Evolutionary conservation across 345 rosid genomes (phyloP).

Genomic region (Psidium guajava): DNA sequence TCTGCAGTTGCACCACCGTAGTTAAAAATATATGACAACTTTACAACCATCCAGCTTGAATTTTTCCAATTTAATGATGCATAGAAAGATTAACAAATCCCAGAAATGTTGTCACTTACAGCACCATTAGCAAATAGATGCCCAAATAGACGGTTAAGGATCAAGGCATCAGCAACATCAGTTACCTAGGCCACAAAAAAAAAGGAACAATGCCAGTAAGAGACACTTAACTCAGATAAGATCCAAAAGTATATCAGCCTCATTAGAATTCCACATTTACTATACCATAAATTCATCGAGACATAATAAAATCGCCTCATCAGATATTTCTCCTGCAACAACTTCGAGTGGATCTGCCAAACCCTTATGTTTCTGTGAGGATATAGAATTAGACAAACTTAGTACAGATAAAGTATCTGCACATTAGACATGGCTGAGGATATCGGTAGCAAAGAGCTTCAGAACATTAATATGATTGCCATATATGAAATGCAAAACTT

Average conservation of each 20-base stretch:
- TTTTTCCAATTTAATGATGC: neutral
- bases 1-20: slow-evolving; percentile 50
- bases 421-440: neutral
- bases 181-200: slow-evolving; percentile 46
- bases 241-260: neutral
- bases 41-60: neutral
- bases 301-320: slow-evolving; percentile 80
- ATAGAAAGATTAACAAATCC: neutral
- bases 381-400: neutral
- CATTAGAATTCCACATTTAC: neutral
- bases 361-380: slow-evolving; percentile 81
- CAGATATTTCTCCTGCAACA: slow-evolving; percentile 90
- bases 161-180: slow-evolving; percentile 98
- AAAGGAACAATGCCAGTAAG: neutral
- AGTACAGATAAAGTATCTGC: neutral
- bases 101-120: slow-evolving; percentile 35
- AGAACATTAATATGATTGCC: neutral
- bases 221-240: neutral
- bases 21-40: slow-evolving; percentile 1
- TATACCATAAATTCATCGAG: slow-evolving; percentile 95
- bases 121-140: slow-evolving; percentile 80
- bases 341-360: slow-evolving; percentile 97
- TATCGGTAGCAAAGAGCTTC: neutral
- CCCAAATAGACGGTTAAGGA: slow-evolving; percentile 72
- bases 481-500: neutral